These are phyloP conservation scores for Gamsiella multidivaricata DNA, from an alignment of 192 early-diverging fungal species.

Conservation along the genomic window DNA sequence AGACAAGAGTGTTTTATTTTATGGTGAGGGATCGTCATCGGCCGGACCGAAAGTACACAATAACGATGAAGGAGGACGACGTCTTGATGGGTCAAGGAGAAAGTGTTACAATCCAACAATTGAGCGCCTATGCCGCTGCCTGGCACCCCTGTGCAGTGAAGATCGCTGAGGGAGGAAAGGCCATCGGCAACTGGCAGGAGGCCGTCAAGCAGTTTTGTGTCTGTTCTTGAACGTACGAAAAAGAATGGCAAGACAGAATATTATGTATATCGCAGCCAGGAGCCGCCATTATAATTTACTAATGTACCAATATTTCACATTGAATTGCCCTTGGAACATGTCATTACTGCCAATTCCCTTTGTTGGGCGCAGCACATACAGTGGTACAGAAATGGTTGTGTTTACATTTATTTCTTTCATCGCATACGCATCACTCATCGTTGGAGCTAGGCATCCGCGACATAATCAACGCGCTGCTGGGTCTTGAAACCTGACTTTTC, in stretches of 20 bases:
- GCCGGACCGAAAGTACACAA: constrained; percentile 31
- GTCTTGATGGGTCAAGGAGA: constrained; percentile 11
- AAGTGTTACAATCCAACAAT: constrained; percentile 33
- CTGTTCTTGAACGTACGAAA: not conserved
- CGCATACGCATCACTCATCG: too few species aligned
- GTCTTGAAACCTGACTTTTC: not conserved
- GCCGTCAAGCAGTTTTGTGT: constrained; percentile 52
- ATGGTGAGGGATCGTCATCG: constrained; percentile 33
- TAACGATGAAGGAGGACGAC: constrained; percentile 44
- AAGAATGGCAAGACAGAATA: too few species aligned
- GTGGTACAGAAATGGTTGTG: too few species aligned
- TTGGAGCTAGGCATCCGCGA: not conserved
- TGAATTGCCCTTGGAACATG: too few species aligned
- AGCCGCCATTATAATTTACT: too few species aligned
- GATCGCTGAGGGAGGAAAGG: constrained; percentile 26
- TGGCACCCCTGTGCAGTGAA: constrained; percentile 18
- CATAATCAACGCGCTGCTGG: not conserved
- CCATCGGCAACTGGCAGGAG: constrained; percentile 29
- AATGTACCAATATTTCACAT: too few species aligned
- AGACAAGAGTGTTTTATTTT: constrained; percentile 38
- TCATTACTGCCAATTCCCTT: too few species aligned
- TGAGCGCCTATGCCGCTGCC: constrained; percentile 39
- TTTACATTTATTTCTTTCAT: too few species aligned
- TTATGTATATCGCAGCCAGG: too few species aligned
- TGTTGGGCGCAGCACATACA: too few species aligned